phyloP scores from a whole-genome alignment of 129 eudicot genomes.

The Flaveria linearis region DNA sequence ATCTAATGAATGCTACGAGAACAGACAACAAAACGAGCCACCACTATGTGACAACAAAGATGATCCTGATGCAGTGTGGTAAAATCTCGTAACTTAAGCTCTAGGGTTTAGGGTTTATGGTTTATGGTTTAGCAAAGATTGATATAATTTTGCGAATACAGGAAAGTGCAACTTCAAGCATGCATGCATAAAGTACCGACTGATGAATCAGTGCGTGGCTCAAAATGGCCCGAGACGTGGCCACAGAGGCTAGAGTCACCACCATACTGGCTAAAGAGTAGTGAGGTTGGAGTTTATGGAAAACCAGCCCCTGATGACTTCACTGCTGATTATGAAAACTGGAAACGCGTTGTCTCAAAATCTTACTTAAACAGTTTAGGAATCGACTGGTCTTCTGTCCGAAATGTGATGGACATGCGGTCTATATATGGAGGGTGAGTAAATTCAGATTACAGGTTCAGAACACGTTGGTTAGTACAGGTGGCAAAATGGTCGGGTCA shows the following conservation, averaged over 20 bases:
- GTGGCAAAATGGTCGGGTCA: background rate
- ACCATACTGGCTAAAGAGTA: slow-evolving; percentile 58
- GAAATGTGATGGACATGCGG: slow-evolving; percentile 75
- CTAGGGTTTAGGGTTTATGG: background rate
- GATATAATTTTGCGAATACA: slow-evolving; percentile 27
- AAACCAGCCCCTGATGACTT: slow-evolving; percentile 59
- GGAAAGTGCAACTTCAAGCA: slow-evolving; percentile 65
- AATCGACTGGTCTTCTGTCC: slow-evolving; percentile 60
- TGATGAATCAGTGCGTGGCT: slow-evolving; percentile 47
- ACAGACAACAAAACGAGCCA: slow-evolving; percentile 55
- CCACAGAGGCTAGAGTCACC: slow-evolving; percentile 58
- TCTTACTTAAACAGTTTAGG: slow-evolving; percentile 59
- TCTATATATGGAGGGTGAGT: slow-evolving; percentile 73
- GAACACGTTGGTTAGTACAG: background rate
- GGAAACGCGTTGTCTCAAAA: slow-evolving; percentile 55
- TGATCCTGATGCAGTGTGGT: slow-evolving; percentile 71
- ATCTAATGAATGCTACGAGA: slow-evolving; percentile 64
- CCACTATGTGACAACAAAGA: slow-evolving; percentile 58
- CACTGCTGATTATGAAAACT: slow-evolving; percentile 52
- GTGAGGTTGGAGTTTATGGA: slow-evolving; percentile 59
- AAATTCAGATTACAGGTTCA: background rate
- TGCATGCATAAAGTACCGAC: slow-evolving; percentile 59
- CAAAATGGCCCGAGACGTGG: slow-evolving; percentile 61
- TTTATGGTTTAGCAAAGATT: background rate
- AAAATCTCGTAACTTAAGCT: background rate